phyloP scores from a whole-genome alignment of 169 alveolate genomes.

The Plasmodium cynomolgi region DNA sequence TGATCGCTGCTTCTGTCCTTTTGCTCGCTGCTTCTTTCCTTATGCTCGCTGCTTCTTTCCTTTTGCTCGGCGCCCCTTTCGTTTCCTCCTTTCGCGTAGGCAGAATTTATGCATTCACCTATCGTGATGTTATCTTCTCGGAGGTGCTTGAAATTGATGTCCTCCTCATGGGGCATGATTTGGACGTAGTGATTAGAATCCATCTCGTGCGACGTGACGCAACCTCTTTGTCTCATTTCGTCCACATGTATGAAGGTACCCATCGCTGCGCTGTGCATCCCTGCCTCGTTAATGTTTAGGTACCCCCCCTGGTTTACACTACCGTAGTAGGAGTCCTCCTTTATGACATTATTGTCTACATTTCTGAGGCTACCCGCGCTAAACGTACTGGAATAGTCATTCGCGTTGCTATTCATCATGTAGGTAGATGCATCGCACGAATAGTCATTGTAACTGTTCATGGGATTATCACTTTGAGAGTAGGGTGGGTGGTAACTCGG shows the following conservation, averaged over 20 bases:
- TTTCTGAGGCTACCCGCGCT: not conserved
- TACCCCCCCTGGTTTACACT: not conserved
- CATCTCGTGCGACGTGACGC: not conserved
- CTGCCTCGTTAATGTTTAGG: not conserved
- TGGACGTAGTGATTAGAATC: not conserved
- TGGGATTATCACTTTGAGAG: not conserved
- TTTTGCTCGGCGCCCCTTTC: conserved; percentile 5
- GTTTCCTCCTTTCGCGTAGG: not conserved
- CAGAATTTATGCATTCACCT: conserved; percentile 13
- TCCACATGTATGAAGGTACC: conserved; percentile 5
- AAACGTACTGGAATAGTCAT: not conserved
- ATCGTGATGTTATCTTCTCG: conserved; percentile 24
- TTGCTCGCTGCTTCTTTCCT: not conserved
- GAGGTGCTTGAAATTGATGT: not conserved
- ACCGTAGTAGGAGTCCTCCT: not conserved
- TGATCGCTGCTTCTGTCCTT: conserved; percentile 9
- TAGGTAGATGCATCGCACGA: not conserved
- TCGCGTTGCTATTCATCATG: conserved; percentile 9
- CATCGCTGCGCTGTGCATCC: not conserved
- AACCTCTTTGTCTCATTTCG: not conserved
- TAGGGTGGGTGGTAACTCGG: not conserved
- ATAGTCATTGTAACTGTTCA: not conserved
- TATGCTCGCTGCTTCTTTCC: conserved; percentile 8
- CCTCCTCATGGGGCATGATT: not conserved
- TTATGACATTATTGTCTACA: not conserved